phyloP scores from a whole-genome alignment of 768 basidiomycete genomes.

The Austroboletus eburneus region DNA sequence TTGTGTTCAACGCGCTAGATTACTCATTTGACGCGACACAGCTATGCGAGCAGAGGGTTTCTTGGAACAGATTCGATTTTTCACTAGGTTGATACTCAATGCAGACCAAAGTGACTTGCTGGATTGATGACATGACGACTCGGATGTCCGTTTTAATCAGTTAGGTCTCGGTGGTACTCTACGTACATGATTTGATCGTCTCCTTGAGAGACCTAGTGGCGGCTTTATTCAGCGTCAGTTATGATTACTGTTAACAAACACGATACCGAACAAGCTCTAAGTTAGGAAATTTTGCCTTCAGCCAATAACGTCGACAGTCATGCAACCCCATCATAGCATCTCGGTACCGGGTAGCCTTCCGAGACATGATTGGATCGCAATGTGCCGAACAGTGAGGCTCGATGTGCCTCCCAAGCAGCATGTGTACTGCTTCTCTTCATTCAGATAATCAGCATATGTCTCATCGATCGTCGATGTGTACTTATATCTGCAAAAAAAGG shows the following conservation, averaged over 20 bases:
- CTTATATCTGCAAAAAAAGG: not conserved
- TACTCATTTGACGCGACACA: constrained; percentile 13
- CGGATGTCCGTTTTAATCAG: not conserved
- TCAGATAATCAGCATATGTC: constrained; percentile 7
- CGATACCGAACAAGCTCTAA: no score
- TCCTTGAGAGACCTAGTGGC: no score
- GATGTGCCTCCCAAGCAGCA: constrained; percentile 25
- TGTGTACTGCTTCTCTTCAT: constrained; percentile 5
- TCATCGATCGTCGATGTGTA: constrained; percentile 11
- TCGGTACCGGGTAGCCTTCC: not conserved
- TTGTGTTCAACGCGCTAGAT: not conserved
- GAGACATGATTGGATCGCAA: constrained; percentile 16
- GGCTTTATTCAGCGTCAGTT: no score
- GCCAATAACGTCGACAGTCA: no score
- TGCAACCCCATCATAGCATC: no score
- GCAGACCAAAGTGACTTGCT: constrained; percentile 26
- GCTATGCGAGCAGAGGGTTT: constrained; percentile 28
- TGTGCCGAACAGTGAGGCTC: constrained; percentile 6
- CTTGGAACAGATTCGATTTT: constrained; percentile 31
- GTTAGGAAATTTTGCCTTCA: no score
- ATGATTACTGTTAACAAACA: no score
- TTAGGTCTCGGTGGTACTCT: no score
- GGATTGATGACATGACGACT: constrained; percentile 6
- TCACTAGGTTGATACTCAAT: constrained; percentile 31
- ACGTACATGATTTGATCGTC: no score